These are phyloP conservation scores for Colletotrichum kahawae DNA, from an alignment of 2,329 filamentous ascomycete genomes.

Conservation along the genomic window DNA sequence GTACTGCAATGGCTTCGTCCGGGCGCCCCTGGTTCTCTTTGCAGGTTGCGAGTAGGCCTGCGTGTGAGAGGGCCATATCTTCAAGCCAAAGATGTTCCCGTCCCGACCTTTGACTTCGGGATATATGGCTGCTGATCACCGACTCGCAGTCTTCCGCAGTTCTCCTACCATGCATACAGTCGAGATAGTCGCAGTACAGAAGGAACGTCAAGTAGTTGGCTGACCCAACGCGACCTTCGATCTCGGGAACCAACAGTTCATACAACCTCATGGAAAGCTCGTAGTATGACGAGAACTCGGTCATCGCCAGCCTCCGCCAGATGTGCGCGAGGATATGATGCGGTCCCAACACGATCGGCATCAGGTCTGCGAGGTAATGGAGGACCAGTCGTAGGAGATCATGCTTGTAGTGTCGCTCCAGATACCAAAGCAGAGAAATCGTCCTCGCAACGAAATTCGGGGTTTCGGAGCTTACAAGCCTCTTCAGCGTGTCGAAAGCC, in stretches of 20 bases:
- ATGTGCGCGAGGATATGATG: conserved; percentile 34
- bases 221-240: conserved; percentile 34
- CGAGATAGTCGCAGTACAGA: conserved; percentile 38
- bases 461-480: conserved; percentile 36
- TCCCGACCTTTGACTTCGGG: conserved; percentile 33
- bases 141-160: conserved; percentile 30
- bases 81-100: conserved; percentile 33
- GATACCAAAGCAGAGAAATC: conserved; percentile 40
- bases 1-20: conserved; percentile 33
- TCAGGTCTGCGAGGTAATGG: conserved; percentile 33
- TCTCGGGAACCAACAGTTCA: conserved; percentile 31
- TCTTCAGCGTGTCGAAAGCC: conserved; percentile 38
- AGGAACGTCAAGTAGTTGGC: conserved; percentile 37
- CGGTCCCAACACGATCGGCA: conserved; percentile 33
- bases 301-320: conserved; percentile 33
- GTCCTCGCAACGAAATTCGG: conserved; percentile 36
- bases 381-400: conserved; percentile 36
- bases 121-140: conserved; percentile 32
- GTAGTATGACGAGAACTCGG: conserved; percentile 37
- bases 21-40: conserved; percentile 33
- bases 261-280: conserved; percentile 36
- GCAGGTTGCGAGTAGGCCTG: conserved; percentile 31
- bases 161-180: conserved; percentile 33
- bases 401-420: conserved; percentile 36
- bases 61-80: conserved; percentile 35